Conservation (phyloP, 2,329 filamentous ascomycete species). For the Huntiella abstrusa region DNA sequence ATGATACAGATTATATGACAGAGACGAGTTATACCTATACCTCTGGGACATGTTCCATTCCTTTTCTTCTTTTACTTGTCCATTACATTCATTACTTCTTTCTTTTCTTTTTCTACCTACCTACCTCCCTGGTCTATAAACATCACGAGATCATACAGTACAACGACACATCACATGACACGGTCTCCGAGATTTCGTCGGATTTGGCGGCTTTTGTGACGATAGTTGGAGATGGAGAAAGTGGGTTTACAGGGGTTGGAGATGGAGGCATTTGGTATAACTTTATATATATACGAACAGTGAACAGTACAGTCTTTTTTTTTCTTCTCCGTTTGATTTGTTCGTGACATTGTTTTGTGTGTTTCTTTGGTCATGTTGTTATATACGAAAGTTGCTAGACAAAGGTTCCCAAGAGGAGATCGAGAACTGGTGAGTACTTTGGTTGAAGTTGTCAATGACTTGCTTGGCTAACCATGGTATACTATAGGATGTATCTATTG, state of each 20-base stretch:
- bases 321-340: not conserved
- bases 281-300: not conserved
- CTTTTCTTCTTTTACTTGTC: no score
- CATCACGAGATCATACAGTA: not conserved
- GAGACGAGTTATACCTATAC: no score
- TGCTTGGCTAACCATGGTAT: not conserved
- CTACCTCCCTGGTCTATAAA: not conserved
- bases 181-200: no score
- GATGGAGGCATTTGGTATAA: no score
- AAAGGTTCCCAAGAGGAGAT: slow-evolving; percentile 40
- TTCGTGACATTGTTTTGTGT: not conserved
- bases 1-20: no score
- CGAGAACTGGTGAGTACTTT: slow-evolving; percentile 33
- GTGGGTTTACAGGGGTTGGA: no score
- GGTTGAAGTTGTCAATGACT: not conserved
- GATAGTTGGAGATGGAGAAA: no score
- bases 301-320: not conserved
- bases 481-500: slow-evolving; percentile 7
- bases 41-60: no score
- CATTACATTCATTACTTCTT: no score
- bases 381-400: slow-evolving; percentile 36
- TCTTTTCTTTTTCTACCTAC: not conserved
- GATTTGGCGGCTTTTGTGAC: no score
- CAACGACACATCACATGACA: not conserved
- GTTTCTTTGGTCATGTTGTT: slow-evolving; percentile 27